These are phyloP conservation scores for Aspergillus fructus DNA, from an alignment of 2,329 filamentous ascomycete genomes.

Conservation along the genomic window DNA sequence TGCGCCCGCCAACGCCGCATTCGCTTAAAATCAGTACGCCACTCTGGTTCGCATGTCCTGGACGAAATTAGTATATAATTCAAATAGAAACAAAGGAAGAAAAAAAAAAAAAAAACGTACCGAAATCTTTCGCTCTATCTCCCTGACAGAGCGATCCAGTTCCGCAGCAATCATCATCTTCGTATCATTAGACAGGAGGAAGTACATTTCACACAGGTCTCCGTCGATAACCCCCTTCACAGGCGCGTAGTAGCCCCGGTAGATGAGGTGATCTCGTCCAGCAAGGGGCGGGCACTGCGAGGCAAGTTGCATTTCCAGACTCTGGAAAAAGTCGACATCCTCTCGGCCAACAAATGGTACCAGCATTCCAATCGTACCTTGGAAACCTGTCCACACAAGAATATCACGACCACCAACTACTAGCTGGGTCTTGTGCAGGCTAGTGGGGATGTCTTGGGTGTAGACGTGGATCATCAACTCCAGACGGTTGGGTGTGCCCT, in stretches of 20 bases:
- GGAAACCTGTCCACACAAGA: constrained; percentile 88
- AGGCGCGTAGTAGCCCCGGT: constrained; percentile 91
- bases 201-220: constrained; percentile 90
- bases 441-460: constrained; percentile 87
- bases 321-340: constrained; percentile 97
- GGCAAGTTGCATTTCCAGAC: constrained; percentile 82
- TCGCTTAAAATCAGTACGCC: constrained; percentile 46
- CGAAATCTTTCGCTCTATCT: constrained; percentile 95
- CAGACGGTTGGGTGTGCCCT: constrained; percentile 81
- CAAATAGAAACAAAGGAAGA: neutral
- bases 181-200: constrained; percentile 78
- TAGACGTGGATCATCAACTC: constrained; percentile 86
- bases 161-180: constrained; percentile 95
- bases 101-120: constrained; percentile 49
- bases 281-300: constrained; percentile 83
- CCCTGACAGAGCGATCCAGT: constrained; percentile 81
- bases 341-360: constrained; percentile 90
- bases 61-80: constrained; percentile 16
- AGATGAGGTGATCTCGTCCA: constrained; percentile 93
- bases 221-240: constrained; percentile 97
- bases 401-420: constrained; percentile 91
- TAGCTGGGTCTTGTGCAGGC: constrained; percentile 82
- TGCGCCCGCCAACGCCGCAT: constrained; percentile 25
- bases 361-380: constrained; percentile 90
- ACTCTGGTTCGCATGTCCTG: constrained; percentile 60